These are phyloP conservation scores for Rosa lucieae DNA, from an alignment of 306 rosid genomes.

Conservation along the genomic window DNA sequence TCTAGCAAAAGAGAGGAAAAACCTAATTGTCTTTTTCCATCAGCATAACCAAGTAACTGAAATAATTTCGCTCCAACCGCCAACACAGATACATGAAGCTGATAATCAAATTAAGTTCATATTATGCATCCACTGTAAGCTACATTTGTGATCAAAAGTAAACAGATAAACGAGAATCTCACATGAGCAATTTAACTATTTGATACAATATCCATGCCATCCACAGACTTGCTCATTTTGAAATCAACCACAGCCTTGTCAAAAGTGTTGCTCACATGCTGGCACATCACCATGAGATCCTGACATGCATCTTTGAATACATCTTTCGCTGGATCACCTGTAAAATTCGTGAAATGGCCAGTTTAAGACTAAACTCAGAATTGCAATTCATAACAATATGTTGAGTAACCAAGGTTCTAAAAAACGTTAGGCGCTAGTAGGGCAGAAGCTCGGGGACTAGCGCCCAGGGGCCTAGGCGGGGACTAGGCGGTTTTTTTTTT, in stretches of 20 bases:
- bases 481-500: too few relatives aligned
- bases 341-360: slow-evolving; percentile 14
- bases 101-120: not conserved
- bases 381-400: not conserved
- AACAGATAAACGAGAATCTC: not conserved
- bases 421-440: too few relatives aligned
- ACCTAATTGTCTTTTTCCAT: not conserved
- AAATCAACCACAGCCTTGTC: slow-evolving; percentile 62
- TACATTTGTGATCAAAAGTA: not conserved
- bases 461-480: too few relatives aligned
- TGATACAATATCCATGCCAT: slow-evolving; percentile 35
- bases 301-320: slow-evolving; percentile 71
- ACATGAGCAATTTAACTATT: not conserved
- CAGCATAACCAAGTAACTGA: not conserved
- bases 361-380: not conserved
- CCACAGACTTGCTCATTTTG: slow-evolving; percentile 32
- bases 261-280: slow-evolving; percentile 65
- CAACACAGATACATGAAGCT: not conserved
- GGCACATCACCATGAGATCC: slow-evolving; percentile 72
- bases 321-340: slow-evolving; percentile 73
- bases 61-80: not conserved
- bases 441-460: too few relatives aligned
- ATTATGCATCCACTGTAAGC: not conserved
- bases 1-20: not conserved
- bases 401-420: not conserved